Base-by-base conservation (phyloP, 768 basidiomycete genomes). In the Porphyrellus cyaneotinctus region DNA sequence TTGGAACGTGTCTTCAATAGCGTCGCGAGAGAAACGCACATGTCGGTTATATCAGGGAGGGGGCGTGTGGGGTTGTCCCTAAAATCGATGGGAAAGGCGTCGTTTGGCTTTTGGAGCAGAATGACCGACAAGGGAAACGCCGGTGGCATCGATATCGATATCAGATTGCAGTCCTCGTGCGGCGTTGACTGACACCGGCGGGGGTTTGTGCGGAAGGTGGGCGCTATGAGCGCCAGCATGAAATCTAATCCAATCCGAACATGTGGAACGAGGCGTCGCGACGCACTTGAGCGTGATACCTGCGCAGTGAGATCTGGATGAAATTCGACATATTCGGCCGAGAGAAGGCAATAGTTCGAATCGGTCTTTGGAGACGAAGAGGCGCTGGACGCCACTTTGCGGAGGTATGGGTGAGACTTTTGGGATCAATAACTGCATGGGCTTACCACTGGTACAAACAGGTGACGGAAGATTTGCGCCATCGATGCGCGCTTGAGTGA, bases 231-330 rank as follows among this genome's bases (percentile, higher is more conserved):
- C 46, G 51, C 51, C 20, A 38, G 45, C 24, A 39, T 41, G 13
- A 9, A 20, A 58, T 49, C 9, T 18, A 32, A 36, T 31, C 22
- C 38, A 8, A 38, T 45, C 52, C 48, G 56, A 47, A 61, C 54
- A 51, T 45, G 54, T 54, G 62, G 15, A 63, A 56, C 47, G 45
- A 37, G 35, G 54, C 47, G 58, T 60, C 58, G 32, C 30, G 55
- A 50, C 61, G 62, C 61, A 62, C 47, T 61, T 62, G 62, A 50
- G 58, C 26, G 26, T 28, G n/a, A n/a, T n/a, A n/a, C n/a, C n/a
- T n/a, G n/a, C n/a, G 26, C 9, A 28, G 22, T 26, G 22, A 36
- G 57, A 56, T 58, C 56, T 38, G 36, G 33, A 37, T 18, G n/a
- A 43, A 52, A 23, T 20, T 20, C 18, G 20, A 7, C 30, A 14